These are phyloP conservation scores for Erysimum cheiranthoides DNA, from an alignment of 345 rosid genomes.

Conservation along the genomic window DNA sequence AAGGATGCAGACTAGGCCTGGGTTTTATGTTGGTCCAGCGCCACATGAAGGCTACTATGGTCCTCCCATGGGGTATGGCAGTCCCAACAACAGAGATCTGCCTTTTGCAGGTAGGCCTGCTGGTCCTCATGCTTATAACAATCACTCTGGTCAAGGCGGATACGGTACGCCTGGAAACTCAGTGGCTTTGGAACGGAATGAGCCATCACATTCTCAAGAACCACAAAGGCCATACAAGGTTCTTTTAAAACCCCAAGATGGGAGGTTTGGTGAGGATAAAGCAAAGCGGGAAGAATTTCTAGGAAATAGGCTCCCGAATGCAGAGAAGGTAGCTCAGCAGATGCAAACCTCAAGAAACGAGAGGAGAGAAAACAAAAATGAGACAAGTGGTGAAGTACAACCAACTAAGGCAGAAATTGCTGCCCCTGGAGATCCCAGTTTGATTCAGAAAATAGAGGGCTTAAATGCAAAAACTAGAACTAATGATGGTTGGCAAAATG, in stretches of 20 bases:
- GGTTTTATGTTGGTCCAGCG: constrained; percentile 80
- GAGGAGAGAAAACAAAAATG: constrained; percentile 51
- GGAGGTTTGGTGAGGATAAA: constrained; percentile 63
- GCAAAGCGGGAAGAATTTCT: constrained; percentile 57
- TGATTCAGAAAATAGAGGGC: constrained; percentile 89
- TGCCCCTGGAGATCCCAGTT: constrained; percentile 60
- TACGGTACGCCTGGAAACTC: constrained; percentile 57
- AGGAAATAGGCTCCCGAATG: constrained; percentile 41
- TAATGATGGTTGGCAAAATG: constrained; percentile 59
- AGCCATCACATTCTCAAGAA: constrained; percentile 64
- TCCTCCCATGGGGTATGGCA: constrained; percentile 81
- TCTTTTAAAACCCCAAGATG: constrained; percentile 78
- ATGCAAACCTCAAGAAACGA: constrained; percentile 55
- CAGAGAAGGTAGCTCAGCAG: constrained; percentile 51
- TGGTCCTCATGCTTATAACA: constrained; percentile 62
- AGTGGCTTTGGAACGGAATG: constrained; percentile 57
- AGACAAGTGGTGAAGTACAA: constrained; percentile 48
- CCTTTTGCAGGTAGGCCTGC: constrained; percentile 75
- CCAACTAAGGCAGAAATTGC: constrained; percentile 46
- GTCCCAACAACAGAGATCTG: constrained; percentile 72
- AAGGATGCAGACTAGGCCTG: constrained; percentile 88
- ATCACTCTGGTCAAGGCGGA: constrained; percentile 65
- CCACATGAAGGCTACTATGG: constrained; percentile 80
- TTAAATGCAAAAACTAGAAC: constrained; percentile 80
- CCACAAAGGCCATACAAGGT: constrained; percentile 66